Evolutionary conservation across 148 eudicot species (phyloP), one percentile per base, ranked within the genome.

Genomic region (Rhododendron molle): DNA sequence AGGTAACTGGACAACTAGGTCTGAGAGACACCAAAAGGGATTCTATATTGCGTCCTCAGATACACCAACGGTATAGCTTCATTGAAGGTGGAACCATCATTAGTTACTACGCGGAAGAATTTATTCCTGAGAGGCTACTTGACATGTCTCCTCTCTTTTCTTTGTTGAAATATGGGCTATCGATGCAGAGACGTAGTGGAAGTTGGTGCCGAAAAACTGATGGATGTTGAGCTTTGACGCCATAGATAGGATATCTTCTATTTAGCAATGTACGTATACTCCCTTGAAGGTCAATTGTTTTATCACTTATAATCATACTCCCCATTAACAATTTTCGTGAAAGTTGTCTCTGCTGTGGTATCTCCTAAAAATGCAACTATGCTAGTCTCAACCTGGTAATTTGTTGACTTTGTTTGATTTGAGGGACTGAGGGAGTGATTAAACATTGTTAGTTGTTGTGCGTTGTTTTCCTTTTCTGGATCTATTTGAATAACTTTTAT

Each of bases 41-140:
- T 50, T 50, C 13, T 80, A 43, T 80, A 15, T 8, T 52, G 43
- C 43, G 30, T 49, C 60, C 82, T 50, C 36, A 6, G 11, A 11
- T 23, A 49, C 20, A n/a, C 14, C 81, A 23, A 32, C 47, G 21
- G 38, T n/a, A 77, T 9, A 21, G 6, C 60, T 80, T 80, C 67
- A 80, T 81, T 54, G 69, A 81, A 80, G 82, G 82, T 21, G 54
- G 36, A 78, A 47, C 82, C 82, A 30, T 43, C 62, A 50, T 9
- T 18, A 81, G 69, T 69, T 81, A 50, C 52, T 49, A 3, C 7
- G 30, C 12, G 14, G n/a, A n/a, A 80, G 62, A 47, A 80, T 47
- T 79, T 77, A 43, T 4, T 73, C 38, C 46, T 38, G 44, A 36
- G 78, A 46, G 56, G 32, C 56, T 46, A 78, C 56, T 30, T 49